A percentile compares a stretch with the other conserved stretches of the same genome.
These are phyloP conservation scores for Actinomucor elegans DNA, from an alignment of 371 early-diverging fungal genomes.

Conservation along the genomic window DNA sequence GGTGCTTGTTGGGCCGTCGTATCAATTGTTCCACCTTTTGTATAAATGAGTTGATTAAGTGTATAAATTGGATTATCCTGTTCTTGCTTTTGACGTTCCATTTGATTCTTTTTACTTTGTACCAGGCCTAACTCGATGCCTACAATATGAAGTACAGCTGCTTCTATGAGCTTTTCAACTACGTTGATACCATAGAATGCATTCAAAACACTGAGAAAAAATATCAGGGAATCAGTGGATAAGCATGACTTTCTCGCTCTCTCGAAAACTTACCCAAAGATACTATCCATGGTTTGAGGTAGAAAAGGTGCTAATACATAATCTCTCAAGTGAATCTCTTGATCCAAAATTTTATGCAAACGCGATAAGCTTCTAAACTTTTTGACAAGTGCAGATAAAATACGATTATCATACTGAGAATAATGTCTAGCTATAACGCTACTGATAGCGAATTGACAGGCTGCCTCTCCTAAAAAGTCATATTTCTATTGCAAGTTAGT, in stretches of 20 bases:
- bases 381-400: not conserved
- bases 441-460: constrained; percentile 3
- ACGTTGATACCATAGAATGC: not conserved
- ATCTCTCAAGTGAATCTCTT: not conserved
- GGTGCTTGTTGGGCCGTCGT: not conserved
- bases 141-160: not conserved
- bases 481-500: too few species aligned
- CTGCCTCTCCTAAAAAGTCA: constrained; percentile 4
- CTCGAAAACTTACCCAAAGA: not conserved
- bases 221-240: not conserved
- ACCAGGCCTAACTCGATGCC: not conserved
- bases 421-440: not conserved
- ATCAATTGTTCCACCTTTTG: not conserved
- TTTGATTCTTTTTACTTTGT: too few species aligned
- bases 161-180: constrained; percentile 3
- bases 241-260: not conserved
- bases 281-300: not conserved
- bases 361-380: not conserved
- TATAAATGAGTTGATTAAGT: not conserved
- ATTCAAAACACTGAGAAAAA: not conserved
- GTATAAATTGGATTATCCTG: not conserved
- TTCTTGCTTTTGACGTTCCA: too few species aligned
- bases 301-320: not conserved
- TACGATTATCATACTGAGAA: not conserved
- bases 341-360: not conserved